Evolutionary conservation across 345 rosid species (phyloP).

Genomic region (Raphanus sativus): DNA sequence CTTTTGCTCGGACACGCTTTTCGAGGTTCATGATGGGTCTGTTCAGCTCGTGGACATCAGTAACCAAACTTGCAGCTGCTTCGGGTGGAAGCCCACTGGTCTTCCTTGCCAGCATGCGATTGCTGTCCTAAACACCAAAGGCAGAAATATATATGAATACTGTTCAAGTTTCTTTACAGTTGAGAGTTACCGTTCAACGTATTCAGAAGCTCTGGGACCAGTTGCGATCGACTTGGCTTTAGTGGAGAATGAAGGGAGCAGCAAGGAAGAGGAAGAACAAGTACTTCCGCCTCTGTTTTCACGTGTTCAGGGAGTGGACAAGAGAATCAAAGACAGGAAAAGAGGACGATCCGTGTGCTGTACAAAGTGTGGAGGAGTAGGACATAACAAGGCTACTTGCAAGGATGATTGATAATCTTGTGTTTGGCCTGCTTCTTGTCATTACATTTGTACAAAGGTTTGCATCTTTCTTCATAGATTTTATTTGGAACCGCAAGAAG

Average conservation of each 20-base stretch:
- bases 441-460: conserved; percentile 31
- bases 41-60: conserved; percentile 69
- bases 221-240: conserved; percentile 25
- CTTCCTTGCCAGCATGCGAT: conserved; percentile 84
- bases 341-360: conserved; percentile 59
- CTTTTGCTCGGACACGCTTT: conserved; percentile 75
- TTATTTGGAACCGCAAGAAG: conserved; percentile 2
- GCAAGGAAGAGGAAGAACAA: conserved; percentile 34
- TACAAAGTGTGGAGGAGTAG: conserved; percentile 74
- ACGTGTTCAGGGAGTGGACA: conserved; percentile 45
- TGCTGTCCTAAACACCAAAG: conserved; percentile 64
- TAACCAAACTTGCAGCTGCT: conserved; percentile 69
- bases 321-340: conserved; percentile 47
- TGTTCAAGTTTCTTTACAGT: conserved; percentile 63
- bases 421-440: conserved; percentile 18
- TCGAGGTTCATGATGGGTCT: conserved; percentile 78
- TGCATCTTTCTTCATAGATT: conserved; percentile 21
- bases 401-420: conserved; percentile 45
- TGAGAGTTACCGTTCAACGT: conserved; percentile 55
- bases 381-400: conserved; percentile 83
- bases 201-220: conserved; percentile 52
- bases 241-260: conserved; percentile 33
- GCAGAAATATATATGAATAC: conserved; percentile 54
- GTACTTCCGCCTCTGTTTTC: conserved; percentile 78
- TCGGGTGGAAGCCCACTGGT: conserved; percentile 65